Evolutionary conservation across 306 rosid genomes (phyloP), one percentile per base, ranked within the genome.

Genomic region (Prosopis cineraria): DNA sequence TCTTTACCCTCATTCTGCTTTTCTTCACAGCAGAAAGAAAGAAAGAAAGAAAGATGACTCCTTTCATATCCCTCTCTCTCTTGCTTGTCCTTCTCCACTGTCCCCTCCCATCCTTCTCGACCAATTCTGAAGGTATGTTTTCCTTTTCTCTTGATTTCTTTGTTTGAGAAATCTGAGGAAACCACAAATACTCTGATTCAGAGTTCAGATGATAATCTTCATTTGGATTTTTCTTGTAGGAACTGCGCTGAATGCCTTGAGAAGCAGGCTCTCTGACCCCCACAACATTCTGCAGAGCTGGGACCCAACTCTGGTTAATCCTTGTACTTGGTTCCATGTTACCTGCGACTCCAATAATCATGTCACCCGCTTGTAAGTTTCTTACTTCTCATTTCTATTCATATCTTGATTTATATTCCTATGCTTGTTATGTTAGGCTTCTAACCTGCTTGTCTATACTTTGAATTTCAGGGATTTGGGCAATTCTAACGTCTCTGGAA

Each of bases 251-350:
- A 91, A 89, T 89, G 93, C 88, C 75, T 68, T 89, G 72, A 90
- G 93, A 85, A 92, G 81, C 73, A 91, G 88, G 64, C 79, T 94
- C 36, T 77, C 82, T 68, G 97, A 93, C 82, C 91, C 93, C 77
- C 90, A 90, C 80, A 91, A 93, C 56, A 90, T 91, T 63, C 84
- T 95, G 29, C 97, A 93, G 84, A 95, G 97, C 82, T 95, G 99
- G 99, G 99, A 95, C 91, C 99, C 99, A 48, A 95, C 99, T 12
- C 86, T 95, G 85, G 99, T 95, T 77, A 90, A 95, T 90, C 96
- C 99, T 12, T 95, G 99, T 88, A 95, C 98, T 70, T 95, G 99
- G 99, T 95, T 95, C 79, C 99, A 95, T 82, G 91, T 95, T 82
- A 84, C 91, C 64, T 95, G 99, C 62, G 90, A 95, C 81, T 81